Base-by-base conservation (phyloP, 345 rosid genomes). In the Chamaenerion angustifolium region DNA sequence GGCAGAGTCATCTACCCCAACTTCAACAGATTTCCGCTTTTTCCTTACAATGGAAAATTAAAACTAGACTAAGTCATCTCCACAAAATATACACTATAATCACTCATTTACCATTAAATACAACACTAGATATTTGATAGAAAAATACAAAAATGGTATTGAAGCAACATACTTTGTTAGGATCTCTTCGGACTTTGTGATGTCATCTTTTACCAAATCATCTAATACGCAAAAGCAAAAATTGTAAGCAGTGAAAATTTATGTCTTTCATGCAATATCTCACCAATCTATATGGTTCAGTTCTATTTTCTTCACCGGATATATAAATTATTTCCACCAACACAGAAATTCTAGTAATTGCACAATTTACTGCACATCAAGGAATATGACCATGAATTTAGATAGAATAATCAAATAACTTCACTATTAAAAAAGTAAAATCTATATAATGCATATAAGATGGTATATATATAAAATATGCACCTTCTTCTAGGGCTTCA, bases 1-100 rank as follows among this genome's bases (percentile, higher is more conserved):
- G 42, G 85, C 84, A 71, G 66, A 72, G 73, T 78, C 70, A 66
- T 84, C 74, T 13, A 88, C 81, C 60, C 85, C 90, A n/a, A 76
- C 67, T 71, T 79, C 90, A 48, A 76, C 73, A 0, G 88, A 66
- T 82, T 78, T 65, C 64, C 95, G 76, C 71, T 86, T 90, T 47
- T 93, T 73, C 65, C 98, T 90, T 77, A 57, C 56, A 51, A 52
- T 6, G 6, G 53, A 46, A 45, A 12, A 11, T 7, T 7, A 46
- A 11, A 46, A 10, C 10, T 25, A 40, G 16, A 17, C 25, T 47
- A 19, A 49, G 10, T 49, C 27, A 21, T 21, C 25, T 21, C 25
- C 25, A 21, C 25, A 21, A 21, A n/a, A 21, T 21, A 21, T 21
- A 21, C 2, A 21, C 2, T 21, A 21, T 21, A 21, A 21, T 4